Conservation (phyloP, 257 asterid genomes). For the Apocynum venetum region DNA sequence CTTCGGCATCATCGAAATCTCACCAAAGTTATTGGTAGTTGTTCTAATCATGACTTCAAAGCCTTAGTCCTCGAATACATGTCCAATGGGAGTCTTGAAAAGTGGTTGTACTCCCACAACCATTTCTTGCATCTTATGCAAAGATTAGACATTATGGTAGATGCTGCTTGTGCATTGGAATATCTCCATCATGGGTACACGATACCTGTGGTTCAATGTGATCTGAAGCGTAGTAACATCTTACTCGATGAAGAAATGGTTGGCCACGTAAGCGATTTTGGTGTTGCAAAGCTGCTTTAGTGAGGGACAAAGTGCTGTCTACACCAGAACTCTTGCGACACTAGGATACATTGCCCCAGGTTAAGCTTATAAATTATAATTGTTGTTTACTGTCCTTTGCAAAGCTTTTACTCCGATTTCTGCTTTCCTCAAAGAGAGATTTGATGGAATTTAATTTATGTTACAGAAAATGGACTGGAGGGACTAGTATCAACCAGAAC, state of each 20-base stretch:
- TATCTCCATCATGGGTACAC: conserved; percentile 6
- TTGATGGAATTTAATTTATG: not conserved
- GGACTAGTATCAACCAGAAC: conserved; percentile 38
- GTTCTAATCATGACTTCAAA: conserved; percentile 5
- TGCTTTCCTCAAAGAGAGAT: not conserved
- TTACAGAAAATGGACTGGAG: conserved; percentile 38
- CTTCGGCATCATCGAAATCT: conserved; percentile 6
- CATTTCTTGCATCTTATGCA: not conserved
- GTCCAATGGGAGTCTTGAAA: conserved; percentile 10
- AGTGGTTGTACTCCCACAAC: conserved; percentile 5
- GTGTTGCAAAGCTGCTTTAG: conserved; percentile 4
- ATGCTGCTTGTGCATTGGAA: conserved; percentile 8
- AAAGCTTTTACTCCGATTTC: too few relatives aligned
- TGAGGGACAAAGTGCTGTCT: not conserved
- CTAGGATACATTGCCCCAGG: conserved; percentile 17
- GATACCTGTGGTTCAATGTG: not conserved
- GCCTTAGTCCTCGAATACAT: conserved; percentile 3
- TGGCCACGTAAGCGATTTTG: conserved; percentile 9
- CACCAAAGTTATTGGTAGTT: conserved; percentile 4
- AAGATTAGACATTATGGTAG: conserved; percentile 8
- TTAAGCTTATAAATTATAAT: not conserved
- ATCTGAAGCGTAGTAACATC: conserved; percentile 9
- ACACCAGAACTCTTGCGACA: conserved; percentile 10
- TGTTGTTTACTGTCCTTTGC: too few relatives aligned
- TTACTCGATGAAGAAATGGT: not conserved